phyloP scores from a whole-genome alignment of 768 basidiomycete genomes.

The Lactarius evosmus region DNA sequence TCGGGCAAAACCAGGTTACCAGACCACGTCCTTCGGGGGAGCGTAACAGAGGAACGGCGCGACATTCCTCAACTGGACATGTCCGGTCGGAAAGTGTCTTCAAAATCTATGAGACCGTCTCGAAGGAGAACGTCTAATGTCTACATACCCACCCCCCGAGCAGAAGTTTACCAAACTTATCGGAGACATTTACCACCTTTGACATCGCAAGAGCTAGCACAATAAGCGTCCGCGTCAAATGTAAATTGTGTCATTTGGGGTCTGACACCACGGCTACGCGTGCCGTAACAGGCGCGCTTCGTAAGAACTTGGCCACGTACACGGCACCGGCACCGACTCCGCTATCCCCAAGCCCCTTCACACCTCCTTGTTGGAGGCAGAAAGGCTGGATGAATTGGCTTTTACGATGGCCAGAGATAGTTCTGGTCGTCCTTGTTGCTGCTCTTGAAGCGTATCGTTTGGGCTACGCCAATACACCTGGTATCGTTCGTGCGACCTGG shows the following conservation, averaged over 20 bases:
- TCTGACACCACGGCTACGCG: no score
- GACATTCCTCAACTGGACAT: slow-evolving; percentile 56
- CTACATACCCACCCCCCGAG: slow-evolving; percentile 27
- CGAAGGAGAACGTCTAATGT: background rate
- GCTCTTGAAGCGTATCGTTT: slow-evolving; percentile 36
- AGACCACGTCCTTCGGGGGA: slow-evolving; percentile 55
- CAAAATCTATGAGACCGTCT: slow-evolving; percentile 40
- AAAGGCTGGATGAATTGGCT: slow-evolving; percentile 40
- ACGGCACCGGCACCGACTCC: background rate
- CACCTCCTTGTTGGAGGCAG: slow-evolving; percentile 16
- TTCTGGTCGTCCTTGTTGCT: slow-evolving; percentile 41
- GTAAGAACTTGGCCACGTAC: slow-evolving; percentile 11
- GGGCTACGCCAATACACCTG: slow-evolving; percentile 14
- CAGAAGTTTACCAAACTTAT: slow-evolving; percentile 51
- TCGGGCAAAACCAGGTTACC: slow-evolving; percentile 55
- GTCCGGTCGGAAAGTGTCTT: slow-evolving; percentile 49
- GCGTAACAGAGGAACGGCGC: slow-evolving; percentile 64
- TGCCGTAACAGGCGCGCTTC: background rate
- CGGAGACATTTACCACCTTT: slow-evolving; percentile 54
- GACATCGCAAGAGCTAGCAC: slow-evolving; percentile 47
- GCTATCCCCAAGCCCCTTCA: slow-evolving; percentile 5
- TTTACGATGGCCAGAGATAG: slow-evolving; percentile 50
- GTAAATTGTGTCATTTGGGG: no score
- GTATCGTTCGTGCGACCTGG: slow-evolving; percentile 41
- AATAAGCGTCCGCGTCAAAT: no score